Percentiles rank a stretch among this genome's conserved stretches.
These are phyloP conservation scores for Pichia deserticola DNA, from an alignment of 805 yeast genomes.

Conservation along the genomic window DNA sequence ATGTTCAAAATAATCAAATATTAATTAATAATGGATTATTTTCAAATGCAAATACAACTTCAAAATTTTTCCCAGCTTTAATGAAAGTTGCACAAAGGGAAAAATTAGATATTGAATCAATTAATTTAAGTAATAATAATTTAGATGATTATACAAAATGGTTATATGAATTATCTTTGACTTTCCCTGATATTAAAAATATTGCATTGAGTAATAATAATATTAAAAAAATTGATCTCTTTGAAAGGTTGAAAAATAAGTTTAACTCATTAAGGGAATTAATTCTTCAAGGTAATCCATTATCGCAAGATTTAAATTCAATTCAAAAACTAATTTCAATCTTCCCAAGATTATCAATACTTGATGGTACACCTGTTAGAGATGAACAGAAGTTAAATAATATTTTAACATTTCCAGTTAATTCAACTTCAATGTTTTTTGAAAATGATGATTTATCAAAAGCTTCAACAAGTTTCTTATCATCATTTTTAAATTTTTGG, in stretches of 20 bases:
- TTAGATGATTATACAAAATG: slow-evolving; percentile 50
- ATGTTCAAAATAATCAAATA: slow-evolving; percentile 54
- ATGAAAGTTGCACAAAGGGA: slow-evolving; percentile 66
- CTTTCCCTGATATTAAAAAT: slow-evolving; percentile 72
- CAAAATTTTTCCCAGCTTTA: slow-evolving; percentile 85
- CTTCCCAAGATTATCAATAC: slow-evolving; percentile 73
- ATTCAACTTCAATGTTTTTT: slow-evolving; percentile 62
- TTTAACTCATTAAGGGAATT: slow-evolving; percentile 68
- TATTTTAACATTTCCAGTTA: slow-evolving; percentile 50
- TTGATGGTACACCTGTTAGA: slow-evolving; percentile 74
- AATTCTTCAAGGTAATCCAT: slow-evolving; percentile 71
- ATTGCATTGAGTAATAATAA: slow-evolving; percentile 74
- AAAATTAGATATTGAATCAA: slow-evolving; percentile 52
- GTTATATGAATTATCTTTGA: slow-evolving; percentile 57
- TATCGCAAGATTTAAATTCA: slow-evolving; percentile 36
- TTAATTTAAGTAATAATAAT: slow-evolving; percentile 61
- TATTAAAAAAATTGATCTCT: slow-evolving; percentile 46
- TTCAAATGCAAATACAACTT: slow-evolving; percentile 32
- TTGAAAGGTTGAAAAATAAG: slow-evolving; percentile 75
- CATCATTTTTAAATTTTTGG: slow-evolving; percentile 74
- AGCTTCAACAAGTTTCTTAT: slow-evolving; percentile 67
- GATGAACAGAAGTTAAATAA: slow-evolving; percentile 54
- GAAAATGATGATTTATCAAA: slow-evolving; percentile 66
- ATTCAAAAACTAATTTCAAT: slow-evolving; percentile 55
- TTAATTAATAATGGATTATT: slow-evolving; percentile 59